Base-by-base conservation (phyloP, 352 stramenopile genomes). In the Phytophthora meadii region DNA sequence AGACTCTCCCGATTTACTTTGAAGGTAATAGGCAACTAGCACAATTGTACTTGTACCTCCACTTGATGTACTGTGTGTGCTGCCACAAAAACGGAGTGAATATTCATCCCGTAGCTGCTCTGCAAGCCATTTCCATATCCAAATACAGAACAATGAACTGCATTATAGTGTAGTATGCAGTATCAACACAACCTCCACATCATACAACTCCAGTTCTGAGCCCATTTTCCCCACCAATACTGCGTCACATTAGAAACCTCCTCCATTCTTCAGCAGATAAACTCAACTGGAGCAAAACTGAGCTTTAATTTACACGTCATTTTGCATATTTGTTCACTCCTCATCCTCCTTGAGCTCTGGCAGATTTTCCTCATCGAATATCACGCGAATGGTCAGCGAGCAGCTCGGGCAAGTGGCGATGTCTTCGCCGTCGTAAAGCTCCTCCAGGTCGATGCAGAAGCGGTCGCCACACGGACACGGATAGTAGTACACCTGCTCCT, bases 401-500 rank as follows among this genome's bases (percentile, higher is more conserved):
- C 97, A 99, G 61, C 94, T 99, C 6, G 92, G 92, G 75, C 96
- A 99, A 14, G 92, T 93, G 32, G 97, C 97, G 73, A 99, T 97
- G 78, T 99, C 97, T 74, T 99, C 97, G 50, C 97, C 97, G 69
- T 99, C 94, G 72, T 88, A 86, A 15, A 95, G 73, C 48, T 95
- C 78, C 77, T 97, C 85, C 27, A 97, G 70, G 25, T 85, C 77
- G 67, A 95, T 95, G 69, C 85, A 92, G 69, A 97, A 97, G 55
- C 88, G 90, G 71, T 99, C 97, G 17, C 97, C 97, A 70, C 97
- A 99, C 5, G 97, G 97, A 80, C 97, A 99, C 25, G 93, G 96
- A 70, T 99, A 99, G 61, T 94, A 98, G 72, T 98, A 99, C 49
- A 93, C 85, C 64, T 97, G 82, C 57, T 96, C 93, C 5, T 93